A percentile compares a stretch with the other conserved stretches of the same genome.
Conservation (phyloP, 768 basidiomycete species). For the Termitomyces sp. region DNA sequence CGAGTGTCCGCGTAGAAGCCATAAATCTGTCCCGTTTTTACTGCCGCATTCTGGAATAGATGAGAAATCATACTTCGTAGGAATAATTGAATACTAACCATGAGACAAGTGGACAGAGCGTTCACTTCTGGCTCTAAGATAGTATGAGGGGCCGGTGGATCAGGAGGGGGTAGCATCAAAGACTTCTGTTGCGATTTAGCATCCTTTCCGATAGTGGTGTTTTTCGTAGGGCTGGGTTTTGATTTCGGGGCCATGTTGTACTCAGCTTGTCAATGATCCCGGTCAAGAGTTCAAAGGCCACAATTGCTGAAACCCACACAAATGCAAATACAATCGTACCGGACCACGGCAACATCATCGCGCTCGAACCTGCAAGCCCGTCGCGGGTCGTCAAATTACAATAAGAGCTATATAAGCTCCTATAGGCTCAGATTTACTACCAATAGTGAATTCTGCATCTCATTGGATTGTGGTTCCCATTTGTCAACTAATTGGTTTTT, state of each 20-base stretch:
- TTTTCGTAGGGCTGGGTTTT: conserved; percentile 35
- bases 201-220: conserved; percentile 20
- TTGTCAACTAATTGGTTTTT: background rate
- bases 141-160: conserved; percentile 33
- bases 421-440: background rate
- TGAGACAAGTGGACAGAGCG: conserved; percentile 53
- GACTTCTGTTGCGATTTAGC: conserved; percentile 23
- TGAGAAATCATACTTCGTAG: conserved; percentile 4
- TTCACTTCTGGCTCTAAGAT: conserved; percentile 66
- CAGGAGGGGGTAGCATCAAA: conserved; percentile 56
- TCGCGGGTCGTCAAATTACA: background rate
- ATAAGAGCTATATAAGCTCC: background rate
- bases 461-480: background rate
- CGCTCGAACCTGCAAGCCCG: background rate
- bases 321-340: background rate
- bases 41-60: conserved; percentile 48
- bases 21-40: conserved; percentile 71
- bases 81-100: conserved; percentile 34
- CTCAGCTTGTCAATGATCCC: background rate
- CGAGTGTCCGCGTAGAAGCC: conserved; percentile 63
- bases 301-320: conserved; percentile 1
- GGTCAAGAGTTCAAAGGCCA: too few relatives aligned
- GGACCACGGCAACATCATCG: background rate
- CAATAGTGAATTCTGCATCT: too few relatives aligned
- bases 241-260: conserved; percentile 44